A percentile compares a stretch with the other conserved stretches of the same genome.
phyloP scores from a whole-genome alignment of 495 filamentous ascomycete genomes.

The Xylaria castorea region DNA sequence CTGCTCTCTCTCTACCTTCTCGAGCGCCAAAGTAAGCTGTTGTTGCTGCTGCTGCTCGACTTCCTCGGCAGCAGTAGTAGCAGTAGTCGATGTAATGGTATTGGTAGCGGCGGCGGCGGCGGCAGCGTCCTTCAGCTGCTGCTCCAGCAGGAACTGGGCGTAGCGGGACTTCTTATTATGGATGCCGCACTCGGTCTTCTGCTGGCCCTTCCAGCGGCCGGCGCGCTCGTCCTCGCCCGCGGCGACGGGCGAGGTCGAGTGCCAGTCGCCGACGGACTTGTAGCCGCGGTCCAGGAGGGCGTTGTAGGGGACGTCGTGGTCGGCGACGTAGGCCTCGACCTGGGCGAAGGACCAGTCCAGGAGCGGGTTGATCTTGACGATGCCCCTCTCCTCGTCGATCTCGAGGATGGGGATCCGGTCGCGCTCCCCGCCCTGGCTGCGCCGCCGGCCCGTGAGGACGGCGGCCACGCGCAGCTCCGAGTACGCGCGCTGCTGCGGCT shows the following conservation, averaged over 20 bases:
- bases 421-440: conserved; percentile 92
- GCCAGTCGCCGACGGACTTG: conserved; percentile 98
- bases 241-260: conserved; percentile 88
- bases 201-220: conserved; percentile 92
- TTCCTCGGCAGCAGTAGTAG: conserved; percentile 33
- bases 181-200: conserved; percentile 97
- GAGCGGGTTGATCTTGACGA: conserved; percentile 98
- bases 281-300: conserved; percentile 87
- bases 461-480: conserved; percentile 86
- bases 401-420: conserved; percentile 89
- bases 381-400: conserved; percentile 81
- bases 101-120: conserved; percentile 50
- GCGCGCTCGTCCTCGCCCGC: conserved; percentile 96
- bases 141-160: conserved; percentile 77
- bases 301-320: conserved; percentile 93
- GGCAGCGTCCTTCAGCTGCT: conserved; percentile 75
- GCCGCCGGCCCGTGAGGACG: conserved; percentile 90
- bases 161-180: conserved; percentile 96
- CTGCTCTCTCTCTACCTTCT: conserved; percentile 19
- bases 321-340: conserved; percentile 83
- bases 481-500: conserved; percentile 94
- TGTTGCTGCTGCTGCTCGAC: conserved; percentile 36
- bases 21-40: conserved; percentile 24
- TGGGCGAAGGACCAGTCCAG: conserved; percentile 94
- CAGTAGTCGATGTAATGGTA: conserved; percentile 26